Evolutionary conservation across 176 grass and related monocot species (phyloP), one percentile per base, ranked within the genome.

Genomic region (Rhipidocladum racemiflorum): DNA sequence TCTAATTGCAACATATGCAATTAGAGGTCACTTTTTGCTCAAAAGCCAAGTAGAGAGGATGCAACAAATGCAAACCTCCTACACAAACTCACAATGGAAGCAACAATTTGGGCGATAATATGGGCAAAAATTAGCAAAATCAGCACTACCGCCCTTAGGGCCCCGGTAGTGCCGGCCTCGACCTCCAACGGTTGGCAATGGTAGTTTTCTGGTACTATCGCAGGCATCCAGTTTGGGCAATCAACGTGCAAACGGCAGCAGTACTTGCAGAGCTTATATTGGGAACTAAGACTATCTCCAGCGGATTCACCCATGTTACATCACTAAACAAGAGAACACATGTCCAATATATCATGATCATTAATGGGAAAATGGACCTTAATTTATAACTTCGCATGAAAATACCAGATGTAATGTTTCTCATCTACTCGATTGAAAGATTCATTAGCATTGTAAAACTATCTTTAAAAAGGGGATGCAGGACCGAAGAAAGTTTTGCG

Each of bases 351-450:
- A 17, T 62, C 6, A 13, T 54, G 7, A 32, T 57, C 11, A 24
- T 27, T 2, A 45, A 25, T 30, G 45, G 1, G 4, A 25, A 25
- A 57, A 65, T 45, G 36, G 74, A 23, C 34, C 8, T 20, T 18
- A 16, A 44, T 40, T 18, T n/a, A 44, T 40, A 63, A 21, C 44
- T 55, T 15, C 5, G 21, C 17, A 48, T 46, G 57, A 63, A 72
- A 68, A 28, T 27, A 20, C 34, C 66, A 73, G 80, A 35, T 84
- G 71, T 9, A n/a, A 4, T 83, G 70, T 75, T 23, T n/a, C 25
- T 27, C 20, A 48, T 76, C 48, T 49, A 28, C 64, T 65, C 9
- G 28, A 20, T n/a, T 42, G 9, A 80, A 85, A 64, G 76, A 48
- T 46, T 65, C 80, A 61, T 39, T 39, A 27, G 17, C 35, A 1